Evolutionary conservation across 208 protist species (phyloP).

Genomic region (Leishmania tropica): DNA sequence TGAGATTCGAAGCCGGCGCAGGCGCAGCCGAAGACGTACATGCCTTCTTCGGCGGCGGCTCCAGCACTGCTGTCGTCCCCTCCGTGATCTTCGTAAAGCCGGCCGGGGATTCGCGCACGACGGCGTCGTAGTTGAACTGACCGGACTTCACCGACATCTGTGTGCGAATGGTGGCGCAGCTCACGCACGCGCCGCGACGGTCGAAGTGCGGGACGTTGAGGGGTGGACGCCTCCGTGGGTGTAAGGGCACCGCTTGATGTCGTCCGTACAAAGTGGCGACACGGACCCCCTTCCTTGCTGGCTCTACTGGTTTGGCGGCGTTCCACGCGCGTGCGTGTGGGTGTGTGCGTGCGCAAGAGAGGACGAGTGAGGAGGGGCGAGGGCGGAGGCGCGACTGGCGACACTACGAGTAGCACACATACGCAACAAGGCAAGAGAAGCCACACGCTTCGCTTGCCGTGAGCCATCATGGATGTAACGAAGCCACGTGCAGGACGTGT

Average conservation of each 20-base stretch:
- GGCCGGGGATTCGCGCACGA: conserved; percentile 50
- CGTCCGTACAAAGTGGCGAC: not conserved
- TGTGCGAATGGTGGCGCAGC: not conserved
- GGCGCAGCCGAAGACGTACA: not conserved
- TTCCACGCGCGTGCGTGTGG: not conserved
- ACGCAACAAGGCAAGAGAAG: not conserved
- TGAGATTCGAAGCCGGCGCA: not conserved
- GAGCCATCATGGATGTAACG: not conserved
- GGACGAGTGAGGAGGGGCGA: no score
- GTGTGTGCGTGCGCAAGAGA: not conserved
- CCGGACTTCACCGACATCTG: conserved; percentile 57
- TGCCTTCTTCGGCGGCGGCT: conserved; percentile 55
- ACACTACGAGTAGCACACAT: not conserved
- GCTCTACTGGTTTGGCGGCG: not conserved
- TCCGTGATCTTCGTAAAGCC: conserved; percentile 79
- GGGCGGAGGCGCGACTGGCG: no score
- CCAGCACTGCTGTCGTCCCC: conserved; percentile 79
- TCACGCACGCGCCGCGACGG: not conserved
- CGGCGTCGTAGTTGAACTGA: conserved; percentile 57
- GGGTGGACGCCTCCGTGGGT: not conserved
- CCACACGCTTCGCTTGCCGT: not conserved
- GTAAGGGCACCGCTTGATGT: not conserved
- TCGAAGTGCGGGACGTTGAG: not conserved
- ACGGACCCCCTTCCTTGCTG: not conserved
- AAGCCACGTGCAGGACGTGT: not conserved